These are phyloP conservation scores for Paramecium bursaria DNA, from an alignment of 73 alveolate genomes.

Conservation along the genomic window DNA sequence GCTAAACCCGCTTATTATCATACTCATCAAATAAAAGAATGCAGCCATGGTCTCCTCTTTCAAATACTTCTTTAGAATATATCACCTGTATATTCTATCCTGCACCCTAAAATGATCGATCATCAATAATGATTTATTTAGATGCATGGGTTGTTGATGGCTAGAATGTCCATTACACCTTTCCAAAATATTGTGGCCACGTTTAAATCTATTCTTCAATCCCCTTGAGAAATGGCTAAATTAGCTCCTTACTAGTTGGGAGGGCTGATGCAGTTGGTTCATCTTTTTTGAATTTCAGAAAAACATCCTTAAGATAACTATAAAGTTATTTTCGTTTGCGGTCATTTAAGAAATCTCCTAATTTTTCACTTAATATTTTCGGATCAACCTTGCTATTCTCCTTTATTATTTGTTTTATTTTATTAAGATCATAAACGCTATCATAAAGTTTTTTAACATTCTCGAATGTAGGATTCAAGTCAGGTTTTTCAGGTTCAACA, in stretches of 20 bases:
- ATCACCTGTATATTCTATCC: not conserved
- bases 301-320: too few relatives aligned
- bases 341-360: slow-evolving; percentile 22
- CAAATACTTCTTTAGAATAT: not conserved
- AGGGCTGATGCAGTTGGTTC: not conserved
- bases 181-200: slow-evolving; percentile 2
- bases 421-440: slow-evolving; percentile 4
- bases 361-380: slow-evolving; percentile 14
- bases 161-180: not conserved
- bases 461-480: slow-evolving; percentile 16
- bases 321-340: not conserved
- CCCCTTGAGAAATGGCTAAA: not conserved
- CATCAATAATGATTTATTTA: not conserved
- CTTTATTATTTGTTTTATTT: not conserved
- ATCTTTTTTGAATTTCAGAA: not conserved
- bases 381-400: slow-evolving; percentile 57
- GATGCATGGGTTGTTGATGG: slow-evolving; percentile 10
- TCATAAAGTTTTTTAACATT: slow-evolving; percentile 51
- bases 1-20: slow-evolving; percentile 13
- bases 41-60: slow-evolving; percentile 35
- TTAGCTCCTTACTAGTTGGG: not conserved
- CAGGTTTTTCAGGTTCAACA: not conserved
- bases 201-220: not conserved
- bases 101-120: not conserved
- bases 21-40: slow-evolving; percentile 11